Evolutionary conservation across 2,329 filamentous ascomycete genomes (phyloP), one percentile per base, ranked within the genome.

Genomic region (Cladophialophora exuberans): DNA sequence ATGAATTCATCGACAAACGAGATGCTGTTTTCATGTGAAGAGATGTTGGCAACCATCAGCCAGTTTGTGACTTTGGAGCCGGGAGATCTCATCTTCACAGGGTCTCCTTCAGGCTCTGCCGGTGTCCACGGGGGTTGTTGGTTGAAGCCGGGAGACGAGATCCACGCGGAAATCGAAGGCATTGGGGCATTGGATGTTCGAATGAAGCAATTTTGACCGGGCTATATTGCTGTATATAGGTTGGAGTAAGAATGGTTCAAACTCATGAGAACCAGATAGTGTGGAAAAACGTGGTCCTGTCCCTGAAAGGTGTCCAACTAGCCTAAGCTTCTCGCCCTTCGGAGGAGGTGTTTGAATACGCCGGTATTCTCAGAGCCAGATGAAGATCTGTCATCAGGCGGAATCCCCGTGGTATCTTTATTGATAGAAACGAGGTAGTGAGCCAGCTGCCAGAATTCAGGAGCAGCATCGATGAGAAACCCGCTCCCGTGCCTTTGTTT

Each of bases 11-110:
- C 35, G 7, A 50, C 47, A 3, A 41, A 26, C 13, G 47, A 50
- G 47, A 50, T 50, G 47, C 9, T 50, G 35, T 50, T 41, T 15
- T 41, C 31, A n/a, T 50, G 47, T 15, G 47, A 41, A 20, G 47
- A 50, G 23, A 50, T 50, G 33, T n/a, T 50, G 20, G 22, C 33
- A 2, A 20, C 25, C 33, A 50, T 50, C 6, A 50, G 47, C 22
- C 18, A 50, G 20, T 41, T 13, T 23, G 36, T 50, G 20, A 50
- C 47, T 17, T 11, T 50, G 35, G 47, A 50, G 47, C 47, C 47
- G 17, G 47, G 47, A 25, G 47, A 50, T 11, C 13, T 50, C 18
- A 28, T 50, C 33, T 50, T 50, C 33, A 50, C 47, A n/a, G 47
- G 47, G 7, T 50, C 47, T 7, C 47, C 47, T 5, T 23, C 47